These are phyloP conservation scores for Nothophoma quercina DNA, from an alignment of 2,329 filamentous ascomycete genomes.

Conservation along the genomic window DNA sequence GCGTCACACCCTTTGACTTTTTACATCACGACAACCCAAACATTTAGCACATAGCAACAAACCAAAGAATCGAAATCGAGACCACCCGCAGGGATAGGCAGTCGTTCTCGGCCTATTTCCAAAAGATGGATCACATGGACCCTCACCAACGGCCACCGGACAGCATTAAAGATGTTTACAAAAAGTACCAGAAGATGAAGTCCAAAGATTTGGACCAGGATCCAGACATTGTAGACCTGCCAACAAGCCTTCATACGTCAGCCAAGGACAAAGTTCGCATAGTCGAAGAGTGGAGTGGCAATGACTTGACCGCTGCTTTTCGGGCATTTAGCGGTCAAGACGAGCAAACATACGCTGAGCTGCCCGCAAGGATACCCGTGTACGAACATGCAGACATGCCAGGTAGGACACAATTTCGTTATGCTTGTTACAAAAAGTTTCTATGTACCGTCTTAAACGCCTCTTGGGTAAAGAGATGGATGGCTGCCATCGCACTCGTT, in stretches of 20 bases:
- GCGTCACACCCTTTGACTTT: conserved; percentile 3
- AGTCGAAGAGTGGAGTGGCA: conserved; percentile 28
- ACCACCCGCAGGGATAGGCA: too few relatives aligned
- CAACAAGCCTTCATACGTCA: conserved; percentile 37
- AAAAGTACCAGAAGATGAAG: conserved; percentile 71
- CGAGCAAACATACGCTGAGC: conserved; percentile 5
- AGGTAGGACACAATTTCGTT: conserved; percentile 58
- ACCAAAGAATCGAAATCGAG: neutral
- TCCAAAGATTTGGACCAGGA: conserved; percentile 58
- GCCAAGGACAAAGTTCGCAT: conserved; percentile 29
- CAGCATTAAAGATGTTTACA: conserved; percentile 74
- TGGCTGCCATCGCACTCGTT: too few relatives aligned
- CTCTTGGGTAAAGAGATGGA: too few relatives aligned
- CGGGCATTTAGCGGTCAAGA: conserved; percentile 31
- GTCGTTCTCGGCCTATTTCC: too few relatives aligned
- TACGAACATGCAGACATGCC: conserved; percentile 72
- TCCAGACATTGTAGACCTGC: conserved; percentile 53
- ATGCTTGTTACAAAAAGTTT: neutral
- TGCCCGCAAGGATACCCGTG: conserved; percentile 44
- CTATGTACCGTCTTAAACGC: too few relatives aligned
- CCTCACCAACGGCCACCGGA: conserved; percentile 81
- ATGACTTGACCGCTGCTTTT: conserved; percentile 34
- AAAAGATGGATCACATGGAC: conserved; percentile 61
- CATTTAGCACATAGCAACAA: neutral
- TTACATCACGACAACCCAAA: neutral